A percentile compares a stretch with the other conserved stretches of the same genome.
phyloP scores from a whole-genome alignment of 1,139 yeast species.

The Yamadazyma membranifaciens region DNA sequence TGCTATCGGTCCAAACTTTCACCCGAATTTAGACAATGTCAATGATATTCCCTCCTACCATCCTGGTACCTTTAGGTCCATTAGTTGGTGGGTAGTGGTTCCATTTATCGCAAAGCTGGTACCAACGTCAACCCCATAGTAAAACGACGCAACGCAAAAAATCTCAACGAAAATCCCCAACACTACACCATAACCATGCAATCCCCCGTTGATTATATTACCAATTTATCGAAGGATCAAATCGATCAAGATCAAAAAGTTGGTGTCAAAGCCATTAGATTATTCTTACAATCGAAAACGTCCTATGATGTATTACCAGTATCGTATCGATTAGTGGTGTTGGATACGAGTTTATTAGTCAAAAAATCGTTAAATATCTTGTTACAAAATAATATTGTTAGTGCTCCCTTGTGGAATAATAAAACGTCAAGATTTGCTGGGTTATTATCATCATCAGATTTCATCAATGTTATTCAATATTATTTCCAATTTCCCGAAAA shows the following conservation, averaged over 20 bases:
- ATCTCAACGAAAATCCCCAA: no score
- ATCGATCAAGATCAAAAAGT: constrained; percentile 59
- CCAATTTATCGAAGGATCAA: constrained; percentile 42
- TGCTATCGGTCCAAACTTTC: no score
- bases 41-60: no score
- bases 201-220: constrained; percentile 41
- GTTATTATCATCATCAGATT: constrained; percentile 85
- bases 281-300: constrained; percentile 84
- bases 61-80: no score
- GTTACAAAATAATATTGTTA: constrained; percentile 89
- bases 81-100: no score
- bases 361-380: constrained; percentile 89
- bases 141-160: no score
- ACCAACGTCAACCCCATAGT: no score
- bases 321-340: constrained; percentile 85
- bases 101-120: no score
- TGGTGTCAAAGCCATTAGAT: constrained; percentile 75
- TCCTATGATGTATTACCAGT: constrained; percentile 97
- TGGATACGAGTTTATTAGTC: constrained; percentile 87
- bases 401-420: constrained; percentile 97
- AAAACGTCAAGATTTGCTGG: constrained; percentile 92
- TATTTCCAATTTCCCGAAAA: constrained; percentile 90
- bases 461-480: constrained; percentile 92
- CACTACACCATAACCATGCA: no score
- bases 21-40: no score